Conservation (phyloP, 2,329 filamentous ascomycete genomes). For the Aspergillus sp. region DNA sequence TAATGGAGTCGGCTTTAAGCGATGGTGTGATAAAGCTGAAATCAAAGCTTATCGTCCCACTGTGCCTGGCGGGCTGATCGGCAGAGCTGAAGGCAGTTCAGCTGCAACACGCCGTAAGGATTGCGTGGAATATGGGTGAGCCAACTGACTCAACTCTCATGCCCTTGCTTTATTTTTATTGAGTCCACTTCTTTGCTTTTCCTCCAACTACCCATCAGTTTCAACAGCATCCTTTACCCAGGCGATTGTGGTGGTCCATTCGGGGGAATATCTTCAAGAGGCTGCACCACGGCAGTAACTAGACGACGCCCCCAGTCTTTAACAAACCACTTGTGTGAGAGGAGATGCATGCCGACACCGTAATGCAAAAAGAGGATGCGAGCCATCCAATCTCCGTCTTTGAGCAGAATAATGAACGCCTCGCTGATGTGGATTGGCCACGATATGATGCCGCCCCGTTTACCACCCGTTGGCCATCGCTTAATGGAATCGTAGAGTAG, state of each 20-base stretch:
- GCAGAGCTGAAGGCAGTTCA: no score
- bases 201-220: no score
- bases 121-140: no score
- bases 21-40: no score
- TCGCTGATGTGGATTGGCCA: conserved; percentile 26
- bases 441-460: conserved; percentile 24
- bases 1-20: no score
- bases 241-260: conserved; percentile 21
- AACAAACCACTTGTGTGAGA: conserved; percentile 29
- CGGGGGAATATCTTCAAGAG: conserved; percentile 19
- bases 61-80: no score
- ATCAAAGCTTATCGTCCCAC: no score
- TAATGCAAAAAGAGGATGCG: conserved; percentile 27
- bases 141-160: no score
- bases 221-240: conserved; percentile 22
- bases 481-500: conserved; percentile 20
- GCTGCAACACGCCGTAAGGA: no score
- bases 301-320: conserved; percentile 26
- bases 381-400: conserved; percentile 26
- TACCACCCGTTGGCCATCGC: conserved; percentile 23
- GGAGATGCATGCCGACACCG: conserved; percentile 25
- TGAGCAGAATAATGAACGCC: conserved; percentile 17
- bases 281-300: conserved; percentile 22
- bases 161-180: no score
- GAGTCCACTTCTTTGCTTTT: no score